Evolutionary conservation across 2,329 filamentous ascomycete genomes (phyloP).

Genomic region (Trematosphaeria pertusa): DNA sequence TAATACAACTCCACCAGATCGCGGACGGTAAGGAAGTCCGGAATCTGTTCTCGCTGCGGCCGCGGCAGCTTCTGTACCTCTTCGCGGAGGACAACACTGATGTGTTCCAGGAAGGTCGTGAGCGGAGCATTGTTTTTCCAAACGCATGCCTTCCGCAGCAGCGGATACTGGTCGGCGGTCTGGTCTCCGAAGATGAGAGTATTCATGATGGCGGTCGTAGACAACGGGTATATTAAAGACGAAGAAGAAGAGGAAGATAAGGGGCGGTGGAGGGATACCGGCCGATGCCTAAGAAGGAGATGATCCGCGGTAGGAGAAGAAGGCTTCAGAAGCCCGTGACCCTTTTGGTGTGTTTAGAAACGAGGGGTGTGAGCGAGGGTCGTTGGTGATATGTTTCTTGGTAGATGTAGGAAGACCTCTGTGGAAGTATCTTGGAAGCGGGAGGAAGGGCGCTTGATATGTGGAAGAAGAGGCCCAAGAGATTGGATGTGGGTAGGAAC

Average conservation of each 20-base stretch:
- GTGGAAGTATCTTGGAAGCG: slow-evolving; percentile 10
- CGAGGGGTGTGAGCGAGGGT: slow-evolving; percentile 13
- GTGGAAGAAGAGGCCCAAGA: slow-evolving; percentile 29
- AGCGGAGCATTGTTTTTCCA: slow-evolving; percentile 64
- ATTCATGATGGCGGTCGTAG: slow-evolving; percentile 47
- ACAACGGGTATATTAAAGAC: slow-evolving; percentile 34
- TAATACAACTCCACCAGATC: slow-evolving; percentile 72
- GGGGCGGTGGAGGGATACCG: neutral
- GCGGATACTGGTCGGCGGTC: slow-evolving; percentile 70
- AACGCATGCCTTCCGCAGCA: slow-evolving; percentile 60
- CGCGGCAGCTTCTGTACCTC: slow-evolving; percentile 66
- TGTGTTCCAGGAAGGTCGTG: slow-evolving; percentile 67
- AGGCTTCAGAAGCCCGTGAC: neutral
- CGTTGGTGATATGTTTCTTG: slow-evolving; percentile 14
- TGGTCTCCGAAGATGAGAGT: slow-evolving; percentile 74
- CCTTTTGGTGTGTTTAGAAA: neutral
- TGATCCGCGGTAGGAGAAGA: neutral
- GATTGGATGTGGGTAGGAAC: slow-evolving; percentile 34
- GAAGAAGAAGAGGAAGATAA: slow-evolving; percentile 13
- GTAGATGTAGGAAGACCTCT: slow-evolving; percentile 15
- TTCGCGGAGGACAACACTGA: slow-evolving; percentile 63
- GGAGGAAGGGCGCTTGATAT: slow-evolving; percentile 17
- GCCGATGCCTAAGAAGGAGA: neutral
- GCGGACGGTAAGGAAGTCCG: slow-evolving; percentile 67
- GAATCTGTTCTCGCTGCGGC: slow-evolving; percentile 65